These are phyloP conservation scores for Pestalotiopsis sp. DNA, from an alignment of 2,329 filamentous ascomycete genomes.

Conservation along the genomic window DNA sequence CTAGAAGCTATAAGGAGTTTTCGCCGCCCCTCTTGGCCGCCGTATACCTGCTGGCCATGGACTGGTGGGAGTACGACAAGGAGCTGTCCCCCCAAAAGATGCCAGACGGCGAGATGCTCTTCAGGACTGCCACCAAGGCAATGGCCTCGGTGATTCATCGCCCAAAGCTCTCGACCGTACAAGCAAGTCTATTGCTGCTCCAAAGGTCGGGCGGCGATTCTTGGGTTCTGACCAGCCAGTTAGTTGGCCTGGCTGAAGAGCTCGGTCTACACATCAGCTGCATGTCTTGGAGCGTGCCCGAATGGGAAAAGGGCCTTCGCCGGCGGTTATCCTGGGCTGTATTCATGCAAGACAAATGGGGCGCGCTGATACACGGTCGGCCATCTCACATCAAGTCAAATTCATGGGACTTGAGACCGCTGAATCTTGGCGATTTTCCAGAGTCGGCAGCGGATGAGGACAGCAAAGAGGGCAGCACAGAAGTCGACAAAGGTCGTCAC, in stretches of 20 bases:
- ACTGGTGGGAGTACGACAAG: conserved; percentile 57
- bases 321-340: conserved; percentile 62
- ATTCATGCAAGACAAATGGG: conserved; percentile 65
- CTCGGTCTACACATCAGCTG: conserved; percentile 59
- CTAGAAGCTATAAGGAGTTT: conserved; percentile 51
- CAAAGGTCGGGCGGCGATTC: conserved; percentile 32
- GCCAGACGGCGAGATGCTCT: conserved; percentile 37
- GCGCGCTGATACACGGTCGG: conserved; percentile 52
- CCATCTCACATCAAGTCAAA: conserved; percentile 50
- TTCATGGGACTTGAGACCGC: conserved; percentile 49
- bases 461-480: conserved; percentile 19
- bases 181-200: conserved; percentile 44
- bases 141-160: conserved; percentile 28
- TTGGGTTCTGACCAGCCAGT: conserved; percentile 45
- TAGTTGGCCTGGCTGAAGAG: conserved; percentile 52
- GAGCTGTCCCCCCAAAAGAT: conserved; percentile 35
- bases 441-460: conserved; percentile 16
- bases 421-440: conserved; percentile 6
- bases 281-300: conserved; percentile 57
- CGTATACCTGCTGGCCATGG: conserved; percentile 56
- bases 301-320: conserved; percentile 58
- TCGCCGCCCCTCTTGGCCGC: conserved; percentile 55
- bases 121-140: conserved; percentile 27
- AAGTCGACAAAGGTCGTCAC: background rate
- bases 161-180: conserved; percentile 45